These are phyloP conservation scores for Ganoderma resinaceum DNA, from an alignment of 1,284 basidiomycete species.

Conservation along the genomic window DNA sequence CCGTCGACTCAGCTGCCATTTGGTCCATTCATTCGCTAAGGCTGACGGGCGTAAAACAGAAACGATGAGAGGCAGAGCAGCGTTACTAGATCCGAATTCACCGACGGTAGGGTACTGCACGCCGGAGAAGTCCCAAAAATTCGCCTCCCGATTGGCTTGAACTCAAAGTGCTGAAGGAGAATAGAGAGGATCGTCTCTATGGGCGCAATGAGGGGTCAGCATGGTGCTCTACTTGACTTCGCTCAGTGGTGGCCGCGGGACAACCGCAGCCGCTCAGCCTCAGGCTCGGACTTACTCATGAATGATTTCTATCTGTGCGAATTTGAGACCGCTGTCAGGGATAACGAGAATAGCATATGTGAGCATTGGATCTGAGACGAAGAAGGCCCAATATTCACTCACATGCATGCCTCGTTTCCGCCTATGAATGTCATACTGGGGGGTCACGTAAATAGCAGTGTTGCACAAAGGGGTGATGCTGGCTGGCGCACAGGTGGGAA, in stretches of 20 bases:
- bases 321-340: slow-evolving; percentile 23
- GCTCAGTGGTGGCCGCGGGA: too few relatives aligned
- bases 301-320: slow-evolving; percentile 23
- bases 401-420: slow-evolving; percentile 41
- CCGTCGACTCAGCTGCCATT: not conserved
- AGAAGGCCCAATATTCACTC: slow-evolving; percentile 8
- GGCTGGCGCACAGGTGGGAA: slow-evolving; percentile 14
- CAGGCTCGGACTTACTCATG: slow-evolving; percentile 14
- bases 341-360: not conserved
- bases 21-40: not conserved
- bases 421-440: slow-evolving; percentile 42
- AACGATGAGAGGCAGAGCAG: slow-evolving; percentile 27
- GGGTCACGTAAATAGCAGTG: not conserved
- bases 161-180: slow-evolving; percentile 29
- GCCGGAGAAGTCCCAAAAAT: slow-evolving; percentile 31
- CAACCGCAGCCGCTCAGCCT: not conserved
- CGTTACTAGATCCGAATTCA: slow-evolving; percentile 2
- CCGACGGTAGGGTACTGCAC: slow-evolving; percentile 30
- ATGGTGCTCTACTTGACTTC: not conserved
- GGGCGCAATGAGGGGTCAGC: not conserved
- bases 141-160: slow-evolving; percentile 23
- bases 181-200: slow-evolving; percentile 30
- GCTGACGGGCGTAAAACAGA: slow-evolving; percentile 5
- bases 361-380: not conserved
- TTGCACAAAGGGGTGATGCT: slow-evolving; percentile 3